Base-by-base conservation (phyloP, 257 asterid species). In the Solanum chiquidenum region DNA sequence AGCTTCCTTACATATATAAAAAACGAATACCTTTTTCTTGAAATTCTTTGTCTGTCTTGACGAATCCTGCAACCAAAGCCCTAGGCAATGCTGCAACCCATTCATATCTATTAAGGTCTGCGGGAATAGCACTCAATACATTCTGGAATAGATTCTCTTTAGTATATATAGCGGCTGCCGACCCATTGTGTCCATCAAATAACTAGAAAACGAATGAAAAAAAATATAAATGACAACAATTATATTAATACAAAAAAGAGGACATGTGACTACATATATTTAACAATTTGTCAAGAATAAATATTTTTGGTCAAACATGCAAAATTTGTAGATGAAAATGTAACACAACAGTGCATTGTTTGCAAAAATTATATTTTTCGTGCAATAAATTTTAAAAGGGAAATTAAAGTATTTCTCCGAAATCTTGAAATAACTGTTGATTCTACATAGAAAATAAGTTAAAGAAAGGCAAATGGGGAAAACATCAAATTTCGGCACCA, bases 171-270 rank as follows among this genome's bases (percentile, higher is more conserved):
- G 98, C 97, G 46, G 98, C 96, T 87, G 95, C 94, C 69, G 96
- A 91, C 88, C 98, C 98, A 88, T 94, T 95, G 89, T 93, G 97
- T 75, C 98, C 98, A 90, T 95, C 96, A 89, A 95, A 95, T 92
- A 95, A 88, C 97, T 95, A 92, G 29, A 91, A 80, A 27, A 86
- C 12, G 29, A 58, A 25, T 86, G 29, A 29, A 88, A 73, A 8
- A 11, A 13, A 83, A 49, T 66, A 60, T 88, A 87, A 87, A 86
- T 68, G 14, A 38, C 35, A 73, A 37, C 11, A 86, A 34, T 34
- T 66, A 38, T 75, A 16, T 80, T 40, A 8, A 62, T 85, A 85
- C 75, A 84, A 72, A 62, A 74, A 9, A 76, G 80, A 14, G n/a
- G 74, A 79, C 9, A 6, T 58, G n/a, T 60, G 34, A 52, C 44